These are phyloP conservation scores for Elongisporangium prolatum DNA, from an alignment of 352 stramenopile species.

Conservation along the genomic window DNA sequence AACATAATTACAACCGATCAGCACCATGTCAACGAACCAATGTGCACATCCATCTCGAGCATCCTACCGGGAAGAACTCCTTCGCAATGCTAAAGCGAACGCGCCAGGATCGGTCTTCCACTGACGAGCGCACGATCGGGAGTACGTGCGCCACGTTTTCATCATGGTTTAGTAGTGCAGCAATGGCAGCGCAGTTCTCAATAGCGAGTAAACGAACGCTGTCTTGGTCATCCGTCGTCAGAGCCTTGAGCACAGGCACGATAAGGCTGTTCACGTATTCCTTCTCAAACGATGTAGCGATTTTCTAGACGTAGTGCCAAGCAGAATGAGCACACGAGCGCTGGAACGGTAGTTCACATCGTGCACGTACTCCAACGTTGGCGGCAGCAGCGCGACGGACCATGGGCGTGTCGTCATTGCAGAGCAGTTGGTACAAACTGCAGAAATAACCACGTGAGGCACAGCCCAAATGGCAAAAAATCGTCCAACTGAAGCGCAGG, in stretches of 20 bases:
- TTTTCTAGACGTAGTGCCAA: slow-evolving; percentile 36
- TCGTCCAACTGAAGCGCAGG: not conserved
- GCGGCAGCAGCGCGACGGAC: slow-evolving; percentile 72
- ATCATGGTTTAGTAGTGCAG: slow-evolving; percentile 61
- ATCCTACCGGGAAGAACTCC: slow-evolving; percentile 70
- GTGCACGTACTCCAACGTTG: slow-evolving; percentile 60
- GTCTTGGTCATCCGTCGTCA: slow-evolving; percentile 93
- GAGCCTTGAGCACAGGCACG: slow-evolving; percentile 82
- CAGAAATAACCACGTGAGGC: slow-evolving; percentile 4
- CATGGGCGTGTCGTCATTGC: slow-evolving; percentile 87
- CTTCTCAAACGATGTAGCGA: slow-evolving; percentile 67
- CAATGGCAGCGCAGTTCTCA: slow-evolving; percentile 79
- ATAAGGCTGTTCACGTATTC: slow-evolving; percentile 63
- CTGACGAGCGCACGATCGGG: slow-evolving; percentile 66
- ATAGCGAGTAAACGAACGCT: slow-evolving; percentile 92
- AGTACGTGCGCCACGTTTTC: slow-evolving; percentile 76
- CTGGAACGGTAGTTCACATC: not conserved
- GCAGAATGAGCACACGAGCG: not conserved
- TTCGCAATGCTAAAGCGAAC: slow-evolving; percentile 94
- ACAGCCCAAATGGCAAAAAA: slow-evolving; percentile 1
- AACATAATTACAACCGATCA: slow-evolving; percentile 3
- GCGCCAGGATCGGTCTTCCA: slow-evolving; percentile 88
- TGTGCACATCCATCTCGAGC: not conserved
- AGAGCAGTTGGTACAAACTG: slow-evolving; percentile 75
- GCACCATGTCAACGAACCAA: not conserved